Evolutionary conservation across 1,139 yeast genomes (phyloP).

Genomic region (Blastobotrys arbuscula): DNA sequence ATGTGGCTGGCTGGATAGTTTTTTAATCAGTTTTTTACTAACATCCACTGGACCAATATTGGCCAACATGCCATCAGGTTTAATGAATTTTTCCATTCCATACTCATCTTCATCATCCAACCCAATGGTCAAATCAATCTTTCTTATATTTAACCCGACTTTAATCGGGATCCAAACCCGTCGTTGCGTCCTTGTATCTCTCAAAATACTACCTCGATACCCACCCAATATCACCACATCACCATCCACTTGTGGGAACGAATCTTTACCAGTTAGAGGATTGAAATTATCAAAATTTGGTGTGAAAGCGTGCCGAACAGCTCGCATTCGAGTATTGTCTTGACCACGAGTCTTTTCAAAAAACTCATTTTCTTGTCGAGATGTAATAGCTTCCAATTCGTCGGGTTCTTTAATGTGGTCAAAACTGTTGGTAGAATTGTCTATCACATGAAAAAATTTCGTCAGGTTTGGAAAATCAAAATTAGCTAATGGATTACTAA

Average conservation of each 20-base stretch:
- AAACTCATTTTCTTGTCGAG: slow-evolving; percentile 48
- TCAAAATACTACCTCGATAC: slow-evolving; percentile 74
- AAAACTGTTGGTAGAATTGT: slow-evolving; percentile 8
- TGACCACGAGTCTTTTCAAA: slow-evolving; percentile 53
- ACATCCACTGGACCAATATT: slow-evolving; percentile 88
- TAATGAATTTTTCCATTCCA: slow-evolving; percentile 44
- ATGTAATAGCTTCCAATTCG: slow-evolving; percentile 20
- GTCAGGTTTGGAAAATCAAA: slow-evolving; percentile 20
- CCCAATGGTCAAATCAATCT: slow-evolving; percentile 65
- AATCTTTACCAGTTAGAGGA: slow-evolving; percentile 12
- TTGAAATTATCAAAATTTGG: slow-evolving; percentile 39
- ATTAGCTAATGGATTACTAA: slow-evolving; percentile 29
- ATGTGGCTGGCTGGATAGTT: slow-evolving; percentile 51
- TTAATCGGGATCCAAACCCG: slow-evolving; percentile 84
- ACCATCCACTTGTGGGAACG: slow-evolving; percentile 52
- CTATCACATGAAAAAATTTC: slow-evolving; percentile 1
- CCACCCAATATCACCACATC: slow-evolving; percentile 82
- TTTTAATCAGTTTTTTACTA: slow-evolving; percentile 54
- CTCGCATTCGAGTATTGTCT: slow-evolving; percentile 63
- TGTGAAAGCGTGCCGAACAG: slow-evolving; percentile 57
- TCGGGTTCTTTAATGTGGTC: slow-evolving; percentile 12
- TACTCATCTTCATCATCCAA: slow-evolving; percentile 59
- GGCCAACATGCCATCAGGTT: slow-evolving; percentile 72
- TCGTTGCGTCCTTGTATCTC: slow-evolving; percentile 58
- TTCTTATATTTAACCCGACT: slow-evolving; percentile 73